Conservation (phyloP, 1,284 basidiomycete species). For the Ustilago lituana region DNA sequence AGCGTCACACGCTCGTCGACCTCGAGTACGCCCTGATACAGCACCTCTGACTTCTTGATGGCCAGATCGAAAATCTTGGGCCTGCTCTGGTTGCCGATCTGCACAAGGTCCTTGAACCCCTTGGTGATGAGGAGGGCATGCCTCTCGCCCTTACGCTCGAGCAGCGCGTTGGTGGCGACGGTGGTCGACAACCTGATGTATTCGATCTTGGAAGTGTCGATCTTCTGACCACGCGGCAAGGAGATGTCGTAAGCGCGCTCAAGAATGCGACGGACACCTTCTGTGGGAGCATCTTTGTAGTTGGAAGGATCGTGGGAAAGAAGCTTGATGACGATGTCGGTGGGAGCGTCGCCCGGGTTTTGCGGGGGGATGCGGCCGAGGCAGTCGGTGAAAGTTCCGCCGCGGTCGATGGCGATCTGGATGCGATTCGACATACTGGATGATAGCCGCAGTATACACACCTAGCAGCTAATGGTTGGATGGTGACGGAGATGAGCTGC, state of each 20-base stretch:
- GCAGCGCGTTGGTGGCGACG: constrained; percentile 92
- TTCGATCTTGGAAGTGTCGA: constrained; percentile 86
- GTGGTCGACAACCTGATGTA: constrained; percentile 93
- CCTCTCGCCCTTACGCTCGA: constrained; percentile 90
- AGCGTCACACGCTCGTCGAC: constrained; percentile 94
- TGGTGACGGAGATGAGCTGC: not conserved
- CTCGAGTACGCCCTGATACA: constrained; percentile 84
- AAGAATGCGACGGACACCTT: constrained; percentile 89
- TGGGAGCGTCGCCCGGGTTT: constrained; percentile 19
- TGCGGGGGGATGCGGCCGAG: constrained; percentile 50
- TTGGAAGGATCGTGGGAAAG: constrained; percentile 73
- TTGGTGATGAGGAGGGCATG: constrained; percentile 91
- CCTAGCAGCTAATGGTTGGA: not conserved
- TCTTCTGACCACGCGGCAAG: constrained; percentile 75
- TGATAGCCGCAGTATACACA: no score
- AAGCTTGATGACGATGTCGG: constrained; percentile 68
- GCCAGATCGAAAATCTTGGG: constrained; percentile 74
- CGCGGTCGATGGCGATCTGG: constrained; percentile 64
- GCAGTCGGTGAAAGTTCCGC: constrained; percentile 66
- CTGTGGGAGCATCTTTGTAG: constrained; percentile 91
- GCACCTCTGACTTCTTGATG: constrained; percentile 75
- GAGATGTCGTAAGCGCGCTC: constrained; percentile 78
- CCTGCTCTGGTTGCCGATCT: constrained; percentile 91
- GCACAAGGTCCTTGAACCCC: constrained; percentile 88
- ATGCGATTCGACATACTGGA: constrained; percentile 41